These are phyloP conservation scores for Fusarium continuum DNA, from an alignment of 2,329 filamentous ascomycete genomes.

Conservation along the genomic window DNA sequence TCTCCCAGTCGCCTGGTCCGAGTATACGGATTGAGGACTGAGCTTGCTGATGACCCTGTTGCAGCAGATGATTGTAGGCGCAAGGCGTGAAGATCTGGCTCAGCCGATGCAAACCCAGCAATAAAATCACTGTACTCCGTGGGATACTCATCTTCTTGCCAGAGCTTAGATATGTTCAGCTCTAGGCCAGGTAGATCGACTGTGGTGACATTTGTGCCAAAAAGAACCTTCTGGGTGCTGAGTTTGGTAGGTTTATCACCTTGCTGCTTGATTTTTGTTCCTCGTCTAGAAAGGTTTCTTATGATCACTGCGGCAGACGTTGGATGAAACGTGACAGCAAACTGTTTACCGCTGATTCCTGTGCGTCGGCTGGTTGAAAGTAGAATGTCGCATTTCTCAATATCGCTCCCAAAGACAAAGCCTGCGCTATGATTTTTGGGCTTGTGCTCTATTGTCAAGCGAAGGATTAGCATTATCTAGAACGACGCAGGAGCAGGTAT, in stretches of 20 bases:
- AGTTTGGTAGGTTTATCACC: background rate
- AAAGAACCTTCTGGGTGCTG: background rate
- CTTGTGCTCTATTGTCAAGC: background rate
- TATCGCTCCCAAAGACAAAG: background rate
- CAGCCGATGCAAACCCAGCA: background rate
- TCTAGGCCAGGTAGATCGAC: background rate
- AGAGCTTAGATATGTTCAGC: background rate
- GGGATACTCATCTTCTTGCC: background rate
- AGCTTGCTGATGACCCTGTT: background rate
- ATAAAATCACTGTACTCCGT: background rate
- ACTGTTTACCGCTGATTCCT: background rate
- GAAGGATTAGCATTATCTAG: background rate
- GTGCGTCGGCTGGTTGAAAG: background rate
- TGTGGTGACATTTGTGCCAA: background rate
- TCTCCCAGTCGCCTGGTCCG: background rate
- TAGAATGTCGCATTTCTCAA: background rate
- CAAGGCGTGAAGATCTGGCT: background rate
- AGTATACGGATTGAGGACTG: background rate
- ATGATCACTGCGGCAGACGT: background rate
- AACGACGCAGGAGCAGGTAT: background rate
- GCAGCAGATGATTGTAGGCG: background rate
- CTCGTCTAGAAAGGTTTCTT: background rate
- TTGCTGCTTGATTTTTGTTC: background rate
- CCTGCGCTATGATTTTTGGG: background rate
- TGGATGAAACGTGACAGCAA: background rate